phyloP scores from a whole-genome alignment of 371 early-diverging fungal species.

The Basidiobolus meristosporus region DNA sequence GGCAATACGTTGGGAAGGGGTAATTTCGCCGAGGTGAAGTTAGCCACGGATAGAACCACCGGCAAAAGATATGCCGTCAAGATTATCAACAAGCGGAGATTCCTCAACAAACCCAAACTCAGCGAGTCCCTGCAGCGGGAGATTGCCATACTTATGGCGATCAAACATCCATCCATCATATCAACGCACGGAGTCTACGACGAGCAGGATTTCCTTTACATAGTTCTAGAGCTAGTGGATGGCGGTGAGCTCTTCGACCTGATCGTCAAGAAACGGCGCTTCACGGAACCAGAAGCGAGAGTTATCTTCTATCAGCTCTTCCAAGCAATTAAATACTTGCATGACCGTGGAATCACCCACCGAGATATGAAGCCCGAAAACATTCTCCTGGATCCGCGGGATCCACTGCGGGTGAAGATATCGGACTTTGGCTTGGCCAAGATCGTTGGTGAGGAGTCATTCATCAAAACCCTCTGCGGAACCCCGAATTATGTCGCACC shows the following conservation, averaged over 20 bases:
- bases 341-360: slow-evolving; percentile 49
- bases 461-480: slow-evolving; percentile 73
- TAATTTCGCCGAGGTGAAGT: slow-evolving; percentile 41
- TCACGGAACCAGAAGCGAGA: slow-evolving; percentile 61
- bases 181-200: slow-evolving; percentile 25
- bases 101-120: slow-evolving; percentile 26
- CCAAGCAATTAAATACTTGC: slow-evolving; percentile 49
- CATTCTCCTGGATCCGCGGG: slow-evolving; percentile 45
- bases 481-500: slow-evolving; percentile 97
- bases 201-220: background rate
- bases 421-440: slow-evolving; percentile 92
- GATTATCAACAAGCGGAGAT: slow-evolving; percentile 27
- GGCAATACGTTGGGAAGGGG: slow-evolving; percentile 24
- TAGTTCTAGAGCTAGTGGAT: background rate
- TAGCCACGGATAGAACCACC: slow-evolving; percentile 17
- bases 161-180: slow-evolving; percentile 44
- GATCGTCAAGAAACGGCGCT: slow-evolving; percentile 44
- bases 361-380: slow-evolving; percentile 77
- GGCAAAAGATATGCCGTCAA: slow-evolving; percentile 37
- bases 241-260: slow-evolving; percentile 91
- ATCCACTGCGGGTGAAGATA: slow-evolving; percentile 54
- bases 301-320: slow-evolving; percentile 63
- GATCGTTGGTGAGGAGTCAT: slow-evolving; percentile 34
- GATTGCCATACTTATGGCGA: slow-evolving; percentile 43
- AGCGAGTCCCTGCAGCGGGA: slow-evolving; percentile 33